Base-by-base conservation (phyloP, 306 rosid species). In the Elaeagnus macrophylla region DNA sequence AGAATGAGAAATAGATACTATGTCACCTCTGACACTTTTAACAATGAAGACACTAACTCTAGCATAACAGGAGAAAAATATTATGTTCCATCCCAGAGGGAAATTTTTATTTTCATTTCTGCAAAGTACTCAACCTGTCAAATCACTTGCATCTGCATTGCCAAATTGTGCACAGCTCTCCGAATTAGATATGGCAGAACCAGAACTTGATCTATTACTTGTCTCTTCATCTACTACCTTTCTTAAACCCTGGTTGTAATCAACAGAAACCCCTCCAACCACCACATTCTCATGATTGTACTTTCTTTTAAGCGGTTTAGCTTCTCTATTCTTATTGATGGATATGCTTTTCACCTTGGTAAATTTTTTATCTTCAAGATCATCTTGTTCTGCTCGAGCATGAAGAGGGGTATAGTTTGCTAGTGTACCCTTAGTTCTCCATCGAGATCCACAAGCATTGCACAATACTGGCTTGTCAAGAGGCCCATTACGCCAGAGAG, bases 391-490 rank as follows among this genome's bases (percentile, higher is more conserved):
- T 15, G 89, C 70, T 54, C 99, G 87, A 63, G 96, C 93, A 67
- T 93, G 99, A 69, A 93, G 77, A 69, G 99, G 99, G 49, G 99
- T 93, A 59, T 93, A 93, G 70, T 93, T 87, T 61, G 82, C 85
- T 35, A 93, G 99, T 13, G 99, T 84, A 75, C 99, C 99, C 78
- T 93, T 93, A 8, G 99, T 93, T 78, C 99, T 93, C 99, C 99
- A 93, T 52, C 99, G 95, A 62, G 99, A 93, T 12, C 99, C 99
- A 53, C 99, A 93, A 13, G 99, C 99, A 79, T 93, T 93, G 84
- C 99, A 93, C 67, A 93, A 77, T 42, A 93, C 89, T 53, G 96
- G 96, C 83, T 93, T 93, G 67, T 93, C 99, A 1, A 94, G 89
- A 56, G 99, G 99, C 12, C 99, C 99, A 43, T 93, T 93, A 61